Evolutionary conservation across 139 green algal species (phyloP), one percentile per base, ranked within the genome.

Genomic region (Mesostigma viride): DNA sequence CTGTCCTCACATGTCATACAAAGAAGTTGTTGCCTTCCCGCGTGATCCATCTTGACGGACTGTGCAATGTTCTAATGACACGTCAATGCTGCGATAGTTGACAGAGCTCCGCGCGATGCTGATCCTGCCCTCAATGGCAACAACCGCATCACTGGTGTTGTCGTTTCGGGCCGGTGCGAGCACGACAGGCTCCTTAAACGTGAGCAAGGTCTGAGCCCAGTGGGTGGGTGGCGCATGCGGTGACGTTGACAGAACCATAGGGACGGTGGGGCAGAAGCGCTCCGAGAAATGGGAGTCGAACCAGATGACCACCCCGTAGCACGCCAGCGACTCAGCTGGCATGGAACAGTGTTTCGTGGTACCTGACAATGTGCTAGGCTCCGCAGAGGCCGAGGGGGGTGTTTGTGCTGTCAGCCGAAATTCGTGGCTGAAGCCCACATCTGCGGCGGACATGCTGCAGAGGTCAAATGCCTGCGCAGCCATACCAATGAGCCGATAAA

Each of bases 141-240:
- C 17, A 11, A 53, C 17, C 44, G 44, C 44, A 53, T 17, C 44
- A 53, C 14, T 11, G 14, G 44, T 53, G 44, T 53, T 53, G 11
- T 24, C 44, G 44, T 53, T 53, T 11, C 14, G 17, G 17, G 44
- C 44, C 51, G 1, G 45, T 8, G 33, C 53, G 45, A 92, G 75
- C 11, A 26, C 32, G 17, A 94, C 58, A 6, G 83, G 64, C 60
- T 75, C 32, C 31, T 53, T 48, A 35, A 73, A 76, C 24, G 80
- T 70, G 31, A 97, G 83, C 35, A 95, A 69, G n/a, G 87, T 89
- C 71, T 97, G 91, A 14, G 69, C 81, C 91, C 91, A 97, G 80
- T 97, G 91, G 6, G 91, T 97, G 31, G 69, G 70, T 11, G 77
- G 51, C 0, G 24, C 64, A 33, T 57, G 30, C 0, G 90, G 89